Percentiles rank a stretch among this genome's conserved stretches.
Evolutionary conservation across 306 rosid genomes (phyloP).

Genomic region (Pyrus communis): DNA sequence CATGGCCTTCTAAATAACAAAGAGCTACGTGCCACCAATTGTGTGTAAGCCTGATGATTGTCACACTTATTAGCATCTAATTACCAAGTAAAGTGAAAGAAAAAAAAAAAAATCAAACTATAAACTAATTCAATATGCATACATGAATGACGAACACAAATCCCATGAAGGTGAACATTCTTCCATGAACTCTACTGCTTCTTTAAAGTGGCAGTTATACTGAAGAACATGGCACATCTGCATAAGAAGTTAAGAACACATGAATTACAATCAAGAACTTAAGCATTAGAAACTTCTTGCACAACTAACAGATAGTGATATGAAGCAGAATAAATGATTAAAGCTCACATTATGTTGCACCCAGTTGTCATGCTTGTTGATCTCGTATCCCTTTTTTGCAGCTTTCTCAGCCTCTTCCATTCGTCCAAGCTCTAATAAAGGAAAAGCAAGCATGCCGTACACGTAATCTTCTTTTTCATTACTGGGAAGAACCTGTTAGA

Average conservation of each 20-base stretch:
- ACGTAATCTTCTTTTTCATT: conserved; percentile 61
- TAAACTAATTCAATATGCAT: conserved; percentile 18
- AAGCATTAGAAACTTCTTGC: not conserved
- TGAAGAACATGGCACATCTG: conserved; percentile 94
- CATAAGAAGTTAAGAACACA: conserved; percentile 14
- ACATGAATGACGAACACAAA: conserved; percentile 60
- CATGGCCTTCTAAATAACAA: conserved; percentile 80
- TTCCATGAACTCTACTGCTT: conserved; percentile 85
- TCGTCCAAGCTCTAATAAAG: conserved; percentile 72
- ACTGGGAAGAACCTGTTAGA: conserved; percentile 57
- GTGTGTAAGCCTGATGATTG: conserved; percentile 74
- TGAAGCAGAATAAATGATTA: not conserved
- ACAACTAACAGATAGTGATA: not conserved
- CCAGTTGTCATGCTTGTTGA: conserved; percentile 69
- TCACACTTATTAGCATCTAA: conserved; percentile 1
- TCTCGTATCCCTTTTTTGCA: conserved; percentile 60
- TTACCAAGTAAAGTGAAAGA: not conserved
- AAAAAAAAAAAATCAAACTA: not conserved
- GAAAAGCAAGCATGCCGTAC: conserved; percentile 83
- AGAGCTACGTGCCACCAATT: conserved; percentile 99
- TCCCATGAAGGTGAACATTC: conserved; percentile 69
- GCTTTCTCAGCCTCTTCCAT: conserved; percentile 82
- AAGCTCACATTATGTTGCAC: conserved; percentile 78
- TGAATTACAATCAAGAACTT: conserved; percentile 5
- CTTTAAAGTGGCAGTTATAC: conserved; percentile 58